phyloP scores from a whole-genome alignment of 768 basidiomycete species.

The Suillus luteus region DNA sequence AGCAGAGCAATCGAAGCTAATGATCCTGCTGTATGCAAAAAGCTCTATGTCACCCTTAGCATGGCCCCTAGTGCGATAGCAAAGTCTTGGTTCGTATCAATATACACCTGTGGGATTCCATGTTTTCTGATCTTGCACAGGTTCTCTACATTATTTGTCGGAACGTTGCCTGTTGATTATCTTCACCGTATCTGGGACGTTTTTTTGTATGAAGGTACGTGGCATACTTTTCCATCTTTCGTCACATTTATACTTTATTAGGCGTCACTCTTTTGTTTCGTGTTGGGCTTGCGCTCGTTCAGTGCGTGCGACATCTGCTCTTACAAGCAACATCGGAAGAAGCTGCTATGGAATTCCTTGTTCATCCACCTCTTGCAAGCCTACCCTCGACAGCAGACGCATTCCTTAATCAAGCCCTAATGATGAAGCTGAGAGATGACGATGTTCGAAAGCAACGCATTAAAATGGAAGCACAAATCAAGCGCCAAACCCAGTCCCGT shows the following conservation, averaged over 20 bases:
- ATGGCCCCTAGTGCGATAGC: slow-evolving; percentile 61
- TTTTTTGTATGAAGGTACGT: slow-evolving; percentile 76
- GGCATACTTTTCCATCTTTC: too few relatives aligned
- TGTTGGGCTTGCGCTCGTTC: slow-evolving; percentile 66
- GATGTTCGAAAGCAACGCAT: slow-evolving; percentile 73
- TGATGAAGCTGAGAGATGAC: slow-evolving; percentile 76
- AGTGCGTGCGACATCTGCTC: slow-evolving; percentile 59
- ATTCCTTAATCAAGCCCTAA: slow-evolving; percentile 60
- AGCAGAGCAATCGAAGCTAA: slow-evolving; percentile 65
- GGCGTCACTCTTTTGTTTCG: slow-evolving; percentile 75
- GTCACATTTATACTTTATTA: slow-evolving; percentile 27
- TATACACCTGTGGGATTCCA: neutral
- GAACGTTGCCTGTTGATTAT: slow-evolving; percentile 62
- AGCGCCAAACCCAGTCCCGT: slow-evolving; percentile 52
- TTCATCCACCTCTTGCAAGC: slow-evolving; percentile 49
- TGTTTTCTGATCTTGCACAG: slow-evolving; percentile 35
- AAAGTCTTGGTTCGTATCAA: slow-evolving; percentile 56
- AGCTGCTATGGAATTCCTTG: slow-evolving; percentile 49
- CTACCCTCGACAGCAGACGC: slow-evolving; percentile 64
- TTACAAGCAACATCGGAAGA: slow-evolving; percentile 52
- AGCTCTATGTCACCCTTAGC: slow-evolving; percentile 63
- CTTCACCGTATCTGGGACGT: slow-evolving; percentile 81
- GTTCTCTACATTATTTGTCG: slow-evolving; percentile 75
- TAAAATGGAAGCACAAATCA: slow-evolving; percentile 76
- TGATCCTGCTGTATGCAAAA: slow-evolving; percentile 63